Percentiles rank a stretch among this genome's conserved stretches.
Conservation (phyloP, 106 monocot species). For the Agapanthus africanus region DNA sequence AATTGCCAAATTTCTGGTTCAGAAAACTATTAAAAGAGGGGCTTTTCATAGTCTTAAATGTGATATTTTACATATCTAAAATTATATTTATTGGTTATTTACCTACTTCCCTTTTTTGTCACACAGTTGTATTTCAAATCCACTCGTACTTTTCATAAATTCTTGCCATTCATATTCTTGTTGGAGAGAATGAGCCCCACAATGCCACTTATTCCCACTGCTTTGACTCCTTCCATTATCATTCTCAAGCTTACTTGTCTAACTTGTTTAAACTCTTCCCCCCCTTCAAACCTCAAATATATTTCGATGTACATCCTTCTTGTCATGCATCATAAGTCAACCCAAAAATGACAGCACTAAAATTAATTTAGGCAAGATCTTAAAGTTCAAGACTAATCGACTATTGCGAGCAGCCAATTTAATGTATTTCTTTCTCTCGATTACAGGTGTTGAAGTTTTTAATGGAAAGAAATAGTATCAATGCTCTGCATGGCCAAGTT, state of each 20-base stretch:
- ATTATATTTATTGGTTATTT: too few relatives aligned
- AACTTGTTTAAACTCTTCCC: not conserved
- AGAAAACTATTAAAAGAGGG: too few relatives aligned
- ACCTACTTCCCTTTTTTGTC: not conserved
- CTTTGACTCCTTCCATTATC: not conserved
- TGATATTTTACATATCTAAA: not conserved
- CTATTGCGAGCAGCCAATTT: not conserved
- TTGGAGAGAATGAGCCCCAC: not conserved
- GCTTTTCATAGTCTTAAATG: too few relatives aligned
- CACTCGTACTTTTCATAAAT: not conserved
- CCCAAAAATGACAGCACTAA: not conserved
- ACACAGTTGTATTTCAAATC: not conserved
- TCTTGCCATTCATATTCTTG: not conserved
- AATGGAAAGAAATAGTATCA: slow-evolving; percentile 85
- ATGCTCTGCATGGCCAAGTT: slow-evolving; percentile 88
- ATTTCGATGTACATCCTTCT: not conserved
- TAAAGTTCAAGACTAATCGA: not conserved
- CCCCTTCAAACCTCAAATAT: not conserved
- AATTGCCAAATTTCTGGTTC: too few relatives aligned
- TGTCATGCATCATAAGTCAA: not conserved
- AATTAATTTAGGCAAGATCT: not conserved
- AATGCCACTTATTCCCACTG: not conserved
- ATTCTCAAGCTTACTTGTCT: not conserved
- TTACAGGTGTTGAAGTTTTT: slow-evolving; percentile 86
- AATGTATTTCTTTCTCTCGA: not conserved